Conservation (phyloP, 164 flowering plant genomes). For the Magnolia changhungtana region DNA sequence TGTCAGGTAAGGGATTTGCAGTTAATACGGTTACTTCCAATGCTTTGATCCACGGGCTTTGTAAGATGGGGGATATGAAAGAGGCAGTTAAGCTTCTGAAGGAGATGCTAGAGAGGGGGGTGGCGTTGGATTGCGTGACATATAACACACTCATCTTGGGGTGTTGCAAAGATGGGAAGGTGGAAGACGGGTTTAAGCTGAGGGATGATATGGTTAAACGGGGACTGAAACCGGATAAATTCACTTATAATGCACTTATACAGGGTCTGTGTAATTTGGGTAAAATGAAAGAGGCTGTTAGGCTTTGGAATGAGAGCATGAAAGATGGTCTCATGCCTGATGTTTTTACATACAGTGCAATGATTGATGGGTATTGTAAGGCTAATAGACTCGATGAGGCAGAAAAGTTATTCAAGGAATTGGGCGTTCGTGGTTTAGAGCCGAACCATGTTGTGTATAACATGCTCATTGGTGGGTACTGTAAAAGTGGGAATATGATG, state of each 20-base stretch:
- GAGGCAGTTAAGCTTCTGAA: conserved; percentile 47
- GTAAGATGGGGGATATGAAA: conserved; percentile 40
- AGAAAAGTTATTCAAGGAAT: conserved; percentile 38
- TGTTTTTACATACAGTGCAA: conserved; percentile 43
- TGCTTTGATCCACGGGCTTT: conserved; percentile 69
- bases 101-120: conserved; percentile 47
- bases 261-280: conserved; percentile 43
- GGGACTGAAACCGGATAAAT: conserved; percentile 48
- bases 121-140: conserved; percentile 44
- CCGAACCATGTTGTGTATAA: conserved; percentile 58
- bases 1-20: conserved; percentile 49
- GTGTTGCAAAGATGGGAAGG: conserved; percentile 47
- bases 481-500: conserved; percentile 41
- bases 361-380: conserved; percentile 69
- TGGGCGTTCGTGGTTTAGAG: conserved; percentile 33
- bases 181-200: conserved; percentile 55
- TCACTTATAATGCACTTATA: conserved; percentile 53
- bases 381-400: conserved; percentile 51
- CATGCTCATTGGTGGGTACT: conserved; percentile 51
- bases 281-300: conserved; percentile 57
- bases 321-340: conserved; percentile 39
- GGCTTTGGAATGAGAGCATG: conserved; percentile 51
- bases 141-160: conserved; percentile 58
- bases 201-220: conserved; percentile 54
- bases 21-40: conserved; percentile 56